phyloP scores from a whole-genome alignment of 768 basidiomycete genomes.

The Boletus sp. region DNA sequence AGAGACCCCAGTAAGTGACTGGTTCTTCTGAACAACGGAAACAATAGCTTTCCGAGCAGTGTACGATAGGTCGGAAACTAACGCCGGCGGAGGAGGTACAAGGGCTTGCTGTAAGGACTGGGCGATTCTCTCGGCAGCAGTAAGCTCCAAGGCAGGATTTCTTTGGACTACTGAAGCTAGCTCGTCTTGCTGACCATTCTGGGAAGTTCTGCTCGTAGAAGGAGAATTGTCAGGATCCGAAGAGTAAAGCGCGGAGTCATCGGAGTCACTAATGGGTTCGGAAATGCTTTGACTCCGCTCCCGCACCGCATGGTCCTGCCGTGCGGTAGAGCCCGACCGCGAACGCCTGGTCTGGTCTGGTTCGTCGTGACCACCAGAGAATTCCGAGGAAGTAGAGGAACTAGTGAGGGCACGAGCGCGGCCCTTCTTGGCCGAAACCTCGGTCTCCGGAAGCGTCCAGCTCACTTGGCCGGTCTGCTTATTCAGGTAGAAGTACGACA shows the following conservation, averaged over 20 bases:
- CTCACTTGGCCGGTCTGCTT: constrained; percentile 60
- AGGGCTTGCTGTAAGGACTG: constrained; percentile 60
- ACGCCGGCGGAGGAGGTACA: constrained; percentile 53
- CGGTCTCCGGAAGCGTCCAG: constrained; percentile 62
- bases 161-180: constrained; percentile 14
- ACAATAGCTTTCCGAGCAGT: constrained; percentile 57
- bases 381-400: constrained; percentile 33
- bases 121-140: constrained; percentile 66
- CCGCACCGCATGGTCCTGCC: constrained; percentile 24
- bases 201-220: constrained; percentile 30
- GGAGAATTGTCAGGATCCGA: constrained; percentile 33
- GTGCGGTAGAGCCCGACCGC: constrained; percentile 36
- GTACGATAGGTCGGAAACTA: constrained; percentile 59
- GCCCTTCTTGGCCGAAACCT: constrained; percentile 26
- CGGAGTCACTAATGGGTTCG: constrained; percentile 65
- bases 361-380: constrained; percentile 22
- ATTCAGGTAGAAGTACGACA: constrained; percentile 78
- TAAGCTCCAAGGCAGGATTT: constrained; percentile 42
- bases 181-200: constrained; percentile 24
- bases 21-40: constrained; percentile 54
- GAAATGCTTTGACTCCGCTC: constrained; percentile 30
- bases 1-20: constrained; percentile 43
- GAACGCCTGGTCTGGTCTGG: constrained; percentile 22
- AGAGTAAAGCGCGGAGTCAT: constrained; percentile 60
- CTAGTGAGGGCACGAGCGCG: constrained; percentile 33